A percentile compares a stretch with the other conserved stretches of the same genome.
Conservation (phyloP, 768 basidiomycete genomes). For the Termitomyces sp. region DNA sequence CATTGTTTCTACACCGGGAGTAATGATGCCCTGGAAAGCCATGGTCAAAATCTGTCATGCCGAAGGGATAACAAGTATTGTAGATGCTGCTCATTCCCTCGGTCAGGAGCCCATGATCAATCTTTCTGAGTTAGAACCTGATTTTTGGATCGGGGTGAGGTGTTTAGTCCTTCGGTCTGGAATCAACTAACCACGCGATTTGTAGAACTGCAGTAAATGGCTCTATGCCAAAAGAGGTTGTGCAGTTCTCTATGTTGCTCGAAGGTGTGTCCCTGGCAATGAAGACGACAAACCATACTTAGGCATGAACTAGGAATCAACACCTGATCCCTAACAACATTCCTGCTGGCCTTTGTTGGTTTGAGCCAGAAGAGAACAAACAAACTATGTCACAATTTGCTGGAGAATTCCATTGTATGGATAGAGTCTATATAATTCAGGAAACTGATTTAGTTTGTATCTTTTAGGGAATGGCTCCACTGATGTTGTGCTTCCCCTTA, state of each 20-base stretch:
- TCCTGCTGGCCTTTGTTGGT: slow-evolving; percentile 42
- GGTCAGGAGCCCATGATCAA: slow-evolving; percentile 66
- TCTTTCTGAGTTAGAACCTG: slow-evolving; percentile 47
- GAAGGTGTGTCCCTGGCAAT: slow-evolving; percentile 15
- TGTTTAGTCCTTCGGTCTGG: neutral
- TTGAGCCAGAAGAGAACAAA: slow-evolving; percentile 50
- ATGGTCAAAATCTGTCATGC: slow-evolving; percentile 61
- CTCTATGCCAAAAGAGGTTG: slow-evolving; percentile 52
- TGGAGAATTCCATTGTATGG: neutral
- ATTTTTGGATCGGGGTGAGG: slow-evolving; percentile 73
- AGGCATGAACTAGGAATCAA: neutral
- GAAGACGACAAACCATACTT: neutral
- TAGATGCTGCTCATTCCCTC: slow-evolving; percentile 77
- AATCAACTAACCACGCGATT: neutral
- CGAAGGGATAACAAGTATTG: slow-evolving; percentile 54
- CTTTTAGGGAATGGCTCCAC: slow-evolving; percentile 1
- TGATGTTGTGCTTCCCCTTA: neutral
- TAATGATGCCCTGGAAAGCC: slow-evolving; percentile 64
- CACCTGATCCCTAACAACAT: neutral
- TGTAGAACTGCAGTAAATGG: slow-evolving; percentile 73
- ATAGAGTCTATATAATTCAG: neutral
- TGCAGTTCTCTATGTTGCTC: slow-evolving; percentile 41
- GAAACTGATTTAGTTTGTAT: too few relatives aligned
- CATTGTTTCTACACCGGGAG: slow-evolving; percentile 57
- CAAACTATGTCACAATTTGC: slow-evolving; percentile 46